Percentiles rank a stretch among this genome's conserved stretches.
Conservation (phyloP, 108 stramenopile genomes). For the Cyclotella sp. region DNA sequence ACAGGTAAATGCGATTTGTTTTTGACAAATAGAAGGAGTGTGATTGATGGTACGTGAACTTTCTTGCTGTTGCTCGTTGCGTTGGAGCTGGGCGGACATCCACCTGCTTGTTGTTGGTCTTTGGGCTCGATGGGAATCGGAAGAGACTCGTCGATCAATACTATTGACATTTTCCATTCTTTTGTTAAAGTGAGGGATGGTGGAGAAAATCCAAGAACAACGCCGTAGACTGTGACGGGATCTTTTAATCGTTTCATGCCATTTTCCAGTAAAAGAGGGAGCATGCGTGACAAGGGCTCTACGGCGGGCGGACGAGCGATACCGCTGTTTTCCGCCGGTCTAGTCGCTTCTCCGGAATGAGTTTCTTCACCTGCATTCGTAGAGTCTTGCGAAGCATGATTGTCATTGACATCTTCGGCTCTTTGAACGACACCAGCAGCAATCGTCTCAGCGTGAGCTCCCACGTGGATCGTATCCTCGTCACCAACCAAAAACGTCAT, state of each 20-base stretch:
- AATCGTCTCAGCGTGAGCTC: background rate
- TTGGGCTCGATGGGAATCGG: constrained; percentile 26
- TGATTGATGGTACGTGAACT: constrained; percentile 50
- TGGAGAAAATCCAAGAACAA: constrained; percentile 67
- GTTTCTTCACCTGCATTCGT: background rate
- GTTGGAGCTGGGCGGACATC: background rate
- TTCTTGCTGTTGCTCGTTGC: background rate
- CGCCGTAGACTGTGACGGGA: constrained; percentile 58
- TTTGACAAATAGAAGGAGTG: constrained; percentile 67
- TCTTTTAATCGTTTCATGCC: constrained; percentile 26
- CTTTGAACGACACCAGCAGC: background rate
- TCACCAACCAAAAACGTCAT: constrained; percentile 6
- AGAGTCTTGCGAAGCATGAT: background rate
- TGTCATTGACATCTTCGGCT: background rate
- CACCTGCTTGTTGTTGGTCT: constrained; percentile 14
- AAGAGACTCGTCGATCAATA: constrained; percentile 70
- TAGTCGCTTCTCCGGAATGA: constrained; percentile 4
- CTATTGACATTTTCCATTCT: constrained; percentile 72
- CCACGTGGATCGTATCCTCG: background rate
- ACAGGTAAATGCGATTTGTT: constrained; percentile 55
- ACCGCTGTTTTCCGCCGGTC: background rate
- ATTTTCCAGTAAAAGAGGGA: constrained; percentile 23
- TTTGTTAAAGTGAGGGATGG: constrained; percentile 59
- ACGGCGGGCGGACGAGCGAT: constrained; percentile 19
- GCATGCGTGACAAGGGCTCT: constrained; percentile 13